Evolutionary conservation across 2,329 filamentous ascomycete genomes (phyloP).

Genomic region (Chrysoporthe austroafricana): DNA sequence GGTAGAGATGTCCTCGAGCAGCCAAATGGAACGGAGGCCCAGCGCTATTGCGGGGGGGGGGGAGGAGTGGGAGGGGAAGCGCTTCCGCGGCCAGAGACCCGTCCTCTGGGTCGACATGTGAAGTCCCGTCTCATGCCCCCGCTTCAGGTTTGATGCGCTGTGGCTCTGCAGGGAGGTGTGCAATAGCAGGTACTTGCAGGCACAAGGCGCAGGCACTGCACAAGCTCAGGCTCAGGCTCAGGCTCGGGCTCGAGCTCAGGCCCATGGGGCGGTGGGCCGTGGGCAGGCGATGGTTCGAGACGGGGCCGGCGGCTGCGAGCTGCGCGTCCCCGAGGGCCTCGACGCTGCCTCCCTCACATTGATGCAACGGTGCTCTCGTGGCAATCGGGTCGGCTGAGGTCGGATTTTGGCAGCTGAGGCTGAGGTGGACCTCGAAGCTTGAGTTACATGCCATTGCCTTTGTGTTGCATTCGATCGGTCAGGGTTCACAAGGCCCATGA

Average conservation of each 20-base stretch:
- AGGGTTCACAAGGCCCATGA: conserved; percentile 7
- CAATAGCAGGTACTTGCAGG: background rate
- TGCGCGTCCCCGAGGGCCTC: conserved; percentile 5
- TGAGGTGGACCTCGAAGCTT: conserved; percentile 9
- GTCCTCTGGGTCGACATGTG: conserved; percentile 2
- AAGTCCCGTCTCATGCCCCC: background rate
- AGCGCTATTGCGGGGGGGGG: background rate
- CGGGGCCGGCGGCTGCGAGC: conserved; percentile 9
- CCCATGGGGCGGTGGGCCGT: conserved; percentile 2
- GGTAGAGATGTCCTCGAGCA: background rate
- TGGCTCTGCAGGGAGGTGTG: conserved; percentile 13
- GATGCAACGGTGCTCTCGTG: conserved; percentile 14
- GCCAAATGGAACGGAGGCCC: background rate
- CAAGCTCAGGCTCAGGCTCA: background rate
- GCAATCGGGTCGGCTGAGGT: background rate
- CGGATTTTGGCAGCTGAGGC: conserved; percentile 9
- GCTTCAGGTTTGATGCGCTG: conserved; percentile 4
- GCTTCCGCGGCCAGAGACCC: background rate
- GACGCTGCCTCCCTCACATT: conserved; percentile 1
- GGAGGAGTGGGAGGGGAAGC: background rate
- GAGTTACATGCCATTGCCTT: conserved; percentile 8
- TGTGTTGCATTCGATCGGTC: conserved; percentile 9
- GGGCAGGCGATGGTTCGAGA: background rate
- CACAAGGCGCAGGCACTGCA: conserved; percentile 16
- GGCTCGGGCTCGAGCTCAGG: background rate